These are phyloP conservation scores for Coprinopsis marcescibilis DNA, from an alignment of 768 basidiomycete species.

Conservation along the genomic window DNA sequence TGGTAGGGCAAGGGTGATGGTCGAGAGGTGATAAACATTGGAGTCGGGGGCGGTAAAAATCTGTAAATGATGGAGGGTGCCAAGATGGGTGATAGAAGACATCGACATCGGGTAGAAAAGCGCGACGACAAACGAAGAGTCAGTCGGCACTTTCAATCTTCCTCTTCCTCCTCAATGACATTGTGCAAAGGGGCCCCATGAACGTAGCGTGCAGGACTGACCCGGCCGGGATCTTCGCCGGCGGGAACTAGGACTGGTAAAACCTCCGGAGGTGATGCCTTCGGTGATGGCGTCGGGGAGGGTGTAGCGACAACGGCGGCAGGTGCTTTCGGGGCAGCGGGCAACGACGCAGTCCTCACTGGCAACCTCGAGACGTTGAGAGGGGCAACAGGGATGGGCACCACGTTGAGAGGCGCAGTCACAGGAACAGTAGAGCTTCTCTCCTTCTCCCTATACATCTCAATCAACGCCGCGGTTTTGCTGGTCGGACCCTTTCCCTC, in stretches of 20 bases:
- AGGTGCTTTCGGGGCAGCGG: constrained; percentile 13
- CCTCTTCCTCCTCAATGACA: constrained; percentile 79
- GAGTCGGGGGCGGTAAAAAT: too few species aligned
- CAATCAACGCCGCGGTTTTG: constrained; percentile 75
- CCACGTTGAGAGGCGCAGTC: constrained; percentile 10
- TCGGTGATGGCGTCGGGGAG: constrained; percentile 21
- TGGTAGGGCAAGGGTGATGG: too few species aligned
- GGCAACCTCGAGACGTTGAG: constrained; percentile 36
- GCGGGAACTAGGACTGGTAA: constrained; percentile 27
- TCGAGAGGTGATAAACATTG: too few species aligned
- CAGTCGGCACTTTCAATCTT: too few species aligned
- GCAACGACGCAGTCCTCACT: constrained; percentile 26
- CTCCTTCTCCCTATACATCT: constrained; percentile 79
- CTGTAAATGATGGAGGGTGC: too few species aligned
- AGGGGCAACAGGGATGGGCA: constrained; percentile 25
- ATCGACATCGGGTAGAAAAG: too few species aligned
- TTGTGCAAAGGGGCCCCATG: constrained; percentile 86
- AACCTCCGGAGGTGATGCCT: constrained; percentile 14
- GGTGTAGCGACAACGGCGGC: constrained; percentile 13
- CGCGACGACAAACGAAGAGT: too few species aligned
- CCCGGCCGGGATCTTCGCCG: constrained; percentile 46
- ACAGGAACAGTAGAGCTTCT: constrained; percentile 33
- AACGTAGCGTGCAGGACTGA: constrained; percentile 66
- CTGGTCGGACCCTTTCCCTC: constrained; percentile 20
- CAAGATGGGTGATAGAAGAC: too few species aligned